Base-by-base conservation (phyloP, 768 basidiomycete species). In the Chalciporus sphaerocephalus region DNA sequence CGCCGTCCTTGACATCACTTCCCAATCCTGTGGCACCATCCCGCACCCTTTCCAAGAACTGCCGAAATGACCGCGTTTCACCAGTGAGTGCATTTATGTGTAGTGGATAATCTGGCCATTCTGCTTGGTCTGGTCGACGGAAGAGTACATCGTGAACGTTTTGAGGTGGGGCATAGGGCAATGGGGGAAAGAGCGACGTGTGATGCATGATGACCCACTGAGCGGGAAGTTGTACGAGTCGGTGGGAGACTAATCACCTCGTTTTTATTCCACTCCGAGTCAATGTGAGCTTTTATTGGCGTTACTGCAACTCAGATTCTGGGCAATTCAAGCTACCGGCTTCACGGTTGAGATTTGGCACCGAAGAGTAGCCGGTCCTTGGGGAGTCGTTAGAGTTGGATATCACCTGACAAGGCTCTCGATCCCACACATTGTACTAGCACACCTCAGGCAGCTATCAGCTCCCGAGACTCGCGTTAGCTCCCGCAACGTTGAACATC, bases 131-230 rank as follows among this genome's bases (percentile, higher is more conserved):
- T 0, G 75, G 74, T 1, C 79, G 74, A 22, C 69, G 61, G 59
- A 84, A 75, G 40, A 84, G 57, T 44, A 80, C 34, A 48, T 83
- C 61, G 56, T 83, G 74, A 9, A 74, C 64, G 55, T 87, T 87
- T 8, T 67, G 57, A 15, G 75, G 73, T 3, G 78, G 76, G 5
- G 71, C 44, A 0, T 67, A 41, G 12, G 82, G 80, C 0, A 78
- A 59, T 0, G 77, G 70, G 5, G 81, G 79, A 51, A 70, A 85
- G 25, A 67, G 65, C 5, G 85, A 87, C 49, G 72, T 77, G 59
- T 82, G 49, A 55, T 74, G 63, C 82, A 86, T 84, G 48, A 3
- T 39, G 37, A 32, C 20, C 30, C 12, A n/a, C 41, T 16, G 24
- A 21, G 17, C 17, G 30, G n/a, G n/a, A n/a, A n/a, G n/a, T n/a